phyloP scores from a whole-genome alignment of 116 monocot genomes.

The Cymodocea nodosa region DNA sequence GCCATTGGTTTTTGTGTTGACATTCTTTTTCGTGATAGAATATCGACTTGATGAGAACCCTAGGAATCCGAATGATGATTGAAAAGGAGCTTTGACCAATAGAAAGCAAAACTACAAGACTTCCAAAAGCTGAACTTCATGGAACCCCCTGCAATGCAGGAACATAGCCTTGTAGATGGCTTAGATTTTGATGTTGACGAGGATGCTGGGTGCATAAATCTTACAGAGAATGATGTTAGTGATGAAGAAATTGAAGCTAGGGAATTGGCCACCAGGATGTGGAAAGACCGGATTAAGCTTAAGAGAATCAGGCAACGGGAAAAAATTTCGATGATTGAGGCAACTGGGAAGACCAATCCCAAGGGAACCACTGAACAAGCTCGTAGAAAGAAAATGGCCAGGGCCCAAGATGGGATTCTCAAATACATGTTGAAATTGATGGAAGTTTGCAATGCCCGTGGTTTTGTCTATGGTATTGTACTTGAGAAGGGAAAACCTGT shows the following conservation, averaged over 20 bases:
- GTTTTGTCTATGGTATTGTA: constrained; percentile 84
- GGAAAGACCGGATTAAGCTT: constrained; percentile 70
- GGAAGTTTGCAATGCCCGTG: constrained; percentile 85
- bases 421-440: constrained; percentile 93
- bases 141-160: constrained; percentile 22
- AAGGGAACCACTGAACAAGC: constrained; percentile 69
- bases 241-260: constrained; percentile 78
- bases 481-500: constrained; percentile 89
- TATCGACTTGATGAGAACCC: neutral
- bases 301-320: constrained; percentile 56
- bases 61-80: neutral
- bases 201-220: constrained; percentile 23
- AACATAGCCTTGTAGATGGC: constrained; percentile 23
- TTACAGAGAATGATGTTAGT: constrained; percentile 81
- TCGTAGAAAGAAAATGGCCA: constrained; percentile 67
- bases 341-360: constrained; percentile 31
- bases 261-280: constrained; percentile 56
- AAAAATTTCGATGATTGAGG: constrained; percentile 26
- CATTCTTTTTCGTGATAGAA: no score
- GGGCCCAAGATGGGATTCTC: constrained; percentile 86
- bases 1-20: no score
- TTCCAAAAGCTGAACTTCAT: constrained; percentile 10
- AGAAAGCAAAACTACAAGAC: neutral
- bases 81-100: neutral
- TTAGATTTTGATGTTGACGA: constrained; percentile 52